Conservation (phyloP, 805 yeast species). For the Kuraishia borneana region DNA sequence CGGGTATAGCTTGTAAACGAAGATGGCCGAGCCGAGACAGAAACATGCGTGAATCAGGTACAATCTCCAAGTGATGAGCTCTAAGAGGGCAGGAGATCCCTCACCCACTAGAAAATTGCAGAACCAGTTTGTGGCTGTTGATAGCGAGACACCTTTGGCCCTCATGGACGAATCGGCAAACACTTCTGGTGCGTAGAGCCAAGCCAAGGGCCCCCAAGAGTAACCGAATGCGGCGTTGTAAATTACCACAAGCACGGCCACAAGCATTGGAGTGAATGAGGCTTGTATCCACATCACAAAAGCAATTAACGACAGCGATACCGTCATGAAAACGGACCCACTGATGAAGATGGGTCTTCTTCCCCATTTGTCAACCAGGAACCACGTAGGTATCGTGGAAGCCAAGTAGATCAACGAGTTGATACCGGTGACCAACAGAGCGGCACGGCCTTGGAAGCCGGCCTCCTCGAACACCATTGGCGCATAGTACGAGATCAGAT, state of each 20-base stretch:
- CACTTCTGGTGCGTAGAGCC: conserved; percentile 79
- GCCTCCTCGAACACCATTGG: conserved; percentile 87
- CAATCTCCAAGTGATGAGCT: conserved; percentile 63
- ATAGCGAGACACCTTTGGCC: conserved; percentile 77
- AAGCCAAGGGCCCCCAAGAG: conserved; percentile 88
- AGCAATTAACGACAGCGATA: conserved; percentile 52
- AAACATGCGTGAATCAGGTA: conserved; percentile 71
- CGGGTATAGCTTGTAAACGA: conserved; percentile 27
- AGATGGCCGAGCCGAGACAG: conserved; percentile 33
- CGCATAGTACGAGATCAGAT: conserved; percentile 81
- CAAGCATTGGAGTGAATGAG: conserved; percentile 51
- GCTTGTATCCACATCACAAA: conserved; percentile 40
- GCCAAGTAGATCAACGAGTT: conserved; percentile 46
- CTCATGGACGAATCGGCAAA: conserved; percentile 63
- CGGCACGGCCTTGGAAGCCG: conserved; percentile 79
- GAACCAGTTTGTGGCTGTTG: conserved; percentile 87
- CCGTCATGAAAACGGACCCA: conserved; percentile 70
- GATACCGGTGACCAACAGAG: conserved; percentile 80
- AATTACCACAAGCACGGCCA: conserved; percentile 62
- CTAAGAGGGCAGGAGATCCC: conserved; percentile 75
- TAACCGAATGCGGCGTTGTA: conserved; percentile 80
- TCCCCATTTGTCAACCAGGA: conserved; percentile 79
- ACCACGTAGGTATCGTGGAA: conserved; percentile 83
- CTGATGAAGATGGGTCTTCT: conserved; percentile 64
- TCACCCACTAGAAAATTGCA: conserved; percentile 89